A percentile compares a stretch with the other conserved stretches of the same genome.
Conservation (phyloP, 2,329 filamentous ascomycete genomes). For the Fusarium sacchari region DNA sequence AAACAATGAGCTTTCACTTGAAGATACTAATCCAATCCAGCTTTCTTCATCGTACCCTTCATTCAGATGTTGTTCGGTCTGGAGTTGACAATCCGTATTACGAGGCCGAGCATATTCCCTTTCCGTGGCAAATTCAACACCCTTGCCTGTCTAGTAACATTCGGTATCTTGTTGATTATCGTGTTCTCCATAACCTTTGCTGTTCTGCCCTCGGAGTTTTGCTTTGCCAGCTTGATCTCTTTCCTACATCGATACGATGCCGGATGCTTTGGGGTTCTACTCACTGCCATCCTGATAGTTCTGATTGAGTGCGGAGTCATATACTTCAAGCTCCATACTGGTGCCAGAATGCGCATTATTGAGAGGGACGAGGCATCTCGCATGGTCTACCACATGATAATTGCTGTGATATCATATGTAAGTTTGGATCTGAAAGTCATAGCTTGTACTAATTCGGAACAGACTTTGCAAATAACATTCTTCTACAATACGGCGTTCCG, state of each 20-base stretch:
- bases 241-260: conserved; percentile 70
- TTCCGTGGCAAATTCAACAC: conserved; percentile 69
- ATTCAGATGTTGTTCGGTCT: conserved; percentile 73
- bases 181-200: conserved; percentile 69
- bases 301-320: conserved; percentile 62
- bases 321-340: conserved; percentile 66
- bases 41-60: conserved; percentile 73
- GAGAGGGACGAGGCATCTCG: conserved; percentile 72
- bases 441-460: conserved; percentile 46
- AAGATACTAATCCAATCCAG: conserved; percentile 47
- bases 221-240: conserved; percentile 75
- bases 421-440: conserved; percentile 41
- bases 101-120: conserved; percentile 66
- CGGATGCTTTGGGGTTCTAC: conserved; percentile 64
- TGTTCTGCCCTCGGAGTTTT: conserved; percentile 65
- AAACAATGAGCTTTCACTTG: neutral
- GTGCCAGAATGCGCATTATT: conserved; percentile 63
- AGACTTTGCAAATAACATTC: conserved; percentile 71
- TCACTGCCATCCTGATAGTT: conserved; percentile 61
- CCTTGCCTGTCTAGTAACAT: conserved; percentile 62
- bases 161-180: conserved; percentile 61
- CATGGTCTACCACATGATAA: conserved; percentile 74
- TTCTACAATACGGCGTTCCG: conserved; percentile 67
- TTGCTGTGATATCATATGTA: conserved; percentile 68
- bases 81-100: conserved; percentile 67